Percentiles rank a stretch among this genome's conserved stretches.
Evolutionary conservation across 208 protist genomes (phyloP).

Genomic region (Wallacemonas sp.): DNA sequence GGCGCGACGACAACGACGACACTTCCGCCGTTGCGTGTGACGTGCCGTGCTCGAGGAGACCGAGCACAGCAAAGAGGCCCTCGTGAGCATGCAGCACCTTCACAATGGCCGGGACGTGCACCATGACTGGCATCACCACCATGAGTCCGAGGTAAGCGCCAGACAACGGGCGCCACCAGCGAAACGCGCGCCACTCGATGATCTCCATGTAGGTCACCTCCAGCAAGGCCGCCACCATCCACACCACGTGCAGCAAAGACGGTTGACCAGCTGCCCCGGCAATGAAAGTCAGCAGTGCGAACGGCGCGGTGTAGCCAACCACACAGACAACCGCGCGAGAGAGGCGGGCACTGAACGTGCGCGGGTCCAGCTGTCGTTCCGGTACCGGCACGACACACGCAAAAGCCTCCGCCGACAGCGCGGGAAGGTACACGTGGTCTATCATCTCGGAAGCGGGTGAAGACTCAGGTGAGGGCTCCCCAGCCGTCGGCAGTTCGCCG

Average conservation of each 20-base stretch:
- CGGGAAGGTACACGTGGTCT: neutral
- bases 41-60: conserved; percentile 15
- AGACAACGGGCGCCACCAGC: conserved; percentile 18
- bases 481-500: no score
- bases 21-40: conserved; percentile 8
- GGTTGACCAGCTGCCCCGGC: conserved; percentile 16
- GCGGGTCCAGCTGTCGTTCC: neutral
- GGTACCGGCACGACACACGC: neutral
- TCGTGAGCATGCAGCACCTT: conserved; percentile 4
- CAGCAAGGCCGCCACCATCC: conserved; percentile 22
- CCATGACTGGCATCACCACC: conserved; percentile 7
- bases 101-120: conserved; percentile 6
- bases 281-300: conserved; percentile 30
- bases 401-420: conserved; percentile 2
- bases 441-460: no score
- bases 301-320: conserved; percentile 18
- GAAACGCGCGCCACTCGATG: conserved; percentile 25
- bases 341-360: neutral
- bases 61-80: conserved; percentile 13
- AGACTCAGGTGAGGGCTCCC: no score
- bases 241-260: conserved; percentile 22
- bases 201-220: conserved; percentile 22
- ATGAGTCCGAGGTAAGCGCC: conserved; percentile 10
- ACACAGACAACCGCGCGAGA: conserved; percentile 12
- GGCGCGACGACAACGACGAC: neutral